Percentiles rank a stretch among this genome's conserved stretches.
phyloP scores from a whole-genome alignment of 1,284 basidiomycete genomes.

The Cystobasidium slooffiae region DNA sequence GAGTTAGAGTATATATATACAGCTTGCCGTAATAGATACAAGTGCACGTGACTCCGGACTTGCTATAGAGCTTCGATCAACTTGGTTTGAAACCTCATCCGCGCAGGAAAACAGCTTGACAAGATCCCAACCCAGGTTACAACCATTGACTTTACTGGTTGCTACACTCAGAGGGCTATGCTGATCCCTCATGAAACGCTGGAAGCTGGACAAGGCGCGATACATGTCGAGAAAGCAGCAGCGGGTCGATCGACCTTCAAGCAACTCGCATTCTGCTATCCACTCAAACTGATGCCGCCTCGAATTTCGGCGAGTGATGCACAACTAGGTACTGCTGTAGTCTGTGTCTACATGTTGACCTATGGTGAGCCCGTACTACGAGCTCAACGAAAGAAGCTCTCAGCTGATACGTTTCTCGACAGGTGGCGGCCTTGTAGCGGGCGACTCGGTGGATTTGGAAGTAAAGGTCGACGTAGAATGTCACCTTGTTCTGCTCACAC shows the following conservation, averaged over 20 bases:
- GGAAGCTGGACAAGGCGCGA: conserved; percentile 20
- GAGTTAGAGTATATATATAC: neutral
- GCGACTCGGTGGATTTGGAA: conserved; percentile 72
- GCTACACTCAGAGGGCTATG: neutral
- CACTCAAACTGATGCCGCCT: conserved; percentile 86
- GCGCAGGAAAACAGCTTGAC: neutral
- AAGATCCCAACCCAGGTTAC: neutral
- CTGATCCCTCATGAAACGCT: conserved; percentile 7
- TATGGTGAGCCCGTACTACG: conserved; percentile 62
- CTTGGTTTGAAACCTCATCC: too few relatives aligned
- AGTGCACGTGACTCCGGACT: too few relatives aligned
- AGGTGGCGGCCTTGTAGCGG: conserved; percentile 86
- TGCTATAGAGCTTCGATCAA: too few relatives aligned
- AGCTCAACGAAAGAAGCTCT: neutral
- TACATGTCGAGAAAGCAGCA: conserved; percentile 7
- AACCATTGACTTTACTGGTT: neutral
- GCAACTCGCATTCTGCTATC: conserved; percentile 79
- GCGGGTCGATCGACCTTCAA: conserved; percentile 62
- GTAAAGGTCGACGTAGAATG: conserved; percentile 67
- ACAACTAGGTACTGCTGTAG: conserved; percentile 56
- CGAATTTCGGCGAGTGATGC: conserved; percentile 56
- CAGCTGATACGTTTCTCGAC: neutral
- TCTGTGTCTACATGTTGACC: conserved; percentile 78
- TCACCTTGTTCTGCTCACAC: conserved; percentile 73
- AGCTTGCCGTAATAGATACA: too few relatives aligned